Evolutionary conservation across 805 yeast species (phyloP).

Genomic region (Candida vaughaniae): DNA sequence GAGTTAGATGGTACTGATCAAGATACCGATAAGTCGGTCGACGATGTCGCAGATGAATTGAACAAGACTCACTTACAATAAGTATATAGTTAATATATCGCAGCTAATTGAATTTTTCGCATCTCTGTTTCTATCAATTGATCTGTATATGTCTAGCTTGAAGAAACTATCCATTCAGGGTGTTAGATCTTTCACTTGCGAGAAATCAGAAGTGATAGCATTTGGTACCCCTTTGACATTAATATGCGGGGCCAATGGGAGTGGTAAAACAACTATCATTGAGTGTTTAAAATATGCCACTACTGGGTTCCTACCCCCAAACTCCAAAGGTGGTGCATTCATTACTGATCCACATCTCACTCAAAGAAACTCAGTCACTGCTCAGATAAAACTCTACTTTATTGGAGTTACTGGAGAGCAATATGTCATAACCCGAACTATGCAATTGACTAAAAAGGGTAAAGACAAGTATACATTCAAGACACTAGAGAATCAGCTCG

Average conservation of each 20-base stretch:
- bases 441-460: constrained; percentile 64
- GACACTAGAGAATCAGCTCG: constrained; percentile 86
- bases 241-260: constrained; percentile 94
- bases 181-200: constrained; percentile 86
- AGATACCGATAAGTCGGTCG: constrained; percentile 47
- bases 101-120: too few species aligned
- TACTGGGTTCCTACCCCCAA: constrained; percentile 95
- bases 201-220: constrained; percentile 78
- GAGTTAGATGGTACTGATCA: constrained; percentile 53
- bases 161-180: constrained; percentile 66
- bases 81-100: neutral
- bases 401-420: constrained; percentile 66
- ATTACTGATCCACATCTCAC: constrained; percentile 86
- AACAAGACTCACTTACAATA: constrained; percentile 48
- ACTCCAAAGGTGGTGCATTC: constrained; percentile 93
- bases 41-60: constrained; percentile 57
- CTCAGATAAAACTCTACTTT: constrained; percentile 88
- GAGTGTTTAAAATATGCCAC: constrained; percentile 93
- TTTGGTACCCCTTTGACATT: constrained; percentile 89
- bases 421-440: constrained; percentile 84
- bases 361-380: constrained; percentile 74
- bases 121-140: too few species aligned
- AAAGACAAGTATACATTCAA: constrained; percentile 59
- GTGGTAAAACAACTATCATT: constrained; percentile 94
- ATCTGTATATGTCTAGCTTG: constrained; percentile 35